Conservation (phyloP, 768 basidiomycete species). For the Lactifluus hygrophoroides region DNA sequence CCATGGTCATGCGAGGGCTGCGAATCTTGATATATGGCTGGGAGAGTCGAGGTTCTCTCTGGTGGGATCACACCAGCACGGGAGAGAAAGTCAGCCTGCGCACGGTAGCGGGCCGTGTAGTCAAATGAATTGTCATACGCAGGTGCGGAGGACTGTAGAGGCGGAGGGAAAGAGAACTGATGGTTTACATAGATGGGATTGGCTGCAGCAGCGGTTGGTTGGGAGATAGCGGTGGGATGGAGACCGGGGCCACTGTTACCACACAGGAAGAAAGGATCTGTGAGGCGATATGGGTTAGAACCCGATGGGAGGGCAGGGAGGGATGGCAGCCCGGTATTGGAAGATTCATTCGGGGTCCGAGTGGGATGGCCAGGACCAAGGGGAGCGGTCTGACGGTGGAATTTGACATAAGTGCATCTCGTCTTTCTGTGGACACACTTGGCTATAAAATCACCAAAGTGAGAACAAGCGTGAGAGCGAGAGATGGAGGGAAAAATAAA, state of each 20-base stretch:
- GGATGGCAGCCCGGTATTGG: background rate
- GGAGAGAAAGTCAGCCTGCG: conserved; percentile 38
- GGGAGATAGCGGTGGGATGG: conserved; percentile 4
- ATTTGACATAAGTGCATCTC: conserved; percentile 75
- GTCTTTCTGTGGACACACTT: conserved; percentile 67
- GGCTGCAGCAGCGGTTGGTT: background rate
- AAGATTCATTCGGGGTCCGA: conserved; percentile 9
- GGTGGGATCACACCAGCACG: conserved; percentile 26
- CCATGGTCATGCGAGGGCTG: conserved; percentile 13
- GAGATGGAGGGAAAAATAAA: conserved; percentile 17
- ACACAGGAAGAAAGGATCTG: conserved; percentile 18
- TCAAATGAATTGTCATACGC: conserved; percentile 27
- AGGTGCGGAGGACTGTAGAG: background rate
- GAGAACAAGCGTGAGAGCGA: conserved; percentile 5
- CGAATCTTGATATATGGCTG: conserved; percentile 14
- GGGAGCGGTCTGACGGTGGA: conserved; percentile 74
- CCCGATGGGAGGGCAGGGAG: conserved; percentile 10
- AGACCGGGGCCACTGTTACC: background rate
- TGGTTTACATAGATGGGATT: conserved; percentile 12
- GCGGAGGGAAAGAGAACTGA: conserved; percentile 16
- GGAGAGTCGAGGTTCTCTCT: conserved; percentile 14
- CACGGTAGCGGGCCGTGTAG: conserved; percentile 39
- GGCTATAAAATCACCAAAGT: conserved; percentile 37
- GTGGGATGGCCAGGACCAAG: conserved; percentile 60
- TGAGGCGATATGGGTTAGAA: conserved; percentile 11